Conservation (phyloP, 305 asterid species). For the Andrographis paniculata region DNA sequence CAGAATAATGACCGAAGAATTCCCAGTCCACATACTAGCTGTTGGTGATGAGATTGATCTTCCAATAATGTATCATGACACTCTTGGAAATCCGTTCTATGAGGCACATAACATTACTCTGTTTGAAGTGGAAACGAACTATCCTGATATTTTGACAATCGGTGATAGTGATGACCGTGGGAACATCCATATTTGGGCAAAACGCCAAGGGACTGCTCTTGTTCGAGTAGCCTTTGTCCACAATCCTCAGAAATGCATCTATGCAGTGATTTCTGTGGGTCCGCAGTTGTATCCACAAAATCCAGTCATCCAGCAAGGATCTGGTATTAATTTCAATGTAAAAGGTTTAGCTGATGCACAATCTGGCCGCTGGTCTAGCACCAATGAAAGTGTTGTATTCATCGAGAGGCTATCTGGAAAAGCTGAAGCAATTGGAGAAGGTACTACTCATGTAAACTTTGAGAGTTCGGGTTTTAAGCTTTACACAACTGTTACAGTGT, state of each 20-base stretch:
- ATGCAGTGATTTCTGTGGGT: constrained; percentile 58
- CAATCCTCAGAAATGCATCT: constrained; percentile 51
- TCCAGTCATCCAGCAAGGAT: constrained; percentile 57
- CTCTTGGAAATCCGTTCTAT: constrained; percentile 66
- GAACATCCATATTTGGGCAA: constrained; percentile 39
- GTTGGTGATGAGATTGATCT: constrained; percentile 54
- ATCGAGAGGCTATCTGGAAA: constrained; percentile 56
- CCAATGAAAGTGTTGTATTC: constrained; percentile 44
- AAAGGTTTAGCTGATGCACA: constrained; percentile 46
- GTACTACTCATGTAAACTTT: constrained; percentile 42
- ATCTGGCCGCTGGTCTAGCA: constrained; percentile 67
- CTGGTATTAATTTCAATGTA: constrained; percentile 42
- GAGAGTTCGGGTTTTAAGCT: constrained; percentile 41
- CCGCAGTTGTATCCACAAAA: constrained; percentile 68
- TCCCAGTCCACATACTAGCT: constrained; percentile 52
- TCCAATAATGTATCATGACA: constrained; percentile 57
- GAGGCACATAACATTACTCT: constrained; percentile 60
- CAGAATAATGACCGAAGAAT: constrained; percentile 41
- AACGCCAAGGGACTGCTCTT: constrained; percentile 65
- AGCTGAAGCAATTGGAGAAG: constrained; percentile 73
- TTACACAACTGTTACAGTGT: constrained; percentile 54
- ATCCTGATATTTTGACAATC: constrained; percentile 57
- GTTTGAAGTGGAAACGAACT: constrained; percentile 64
- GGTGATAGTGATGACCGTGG: constrained; percentile 34
- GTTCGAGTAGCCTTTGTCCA: constrained; percentile 39